These are phyloP conservation scores for Ustilago xerochloae DNA, from an alignment of 1,284 basidiomycete species.

Conservation along the genomic window DNA sequence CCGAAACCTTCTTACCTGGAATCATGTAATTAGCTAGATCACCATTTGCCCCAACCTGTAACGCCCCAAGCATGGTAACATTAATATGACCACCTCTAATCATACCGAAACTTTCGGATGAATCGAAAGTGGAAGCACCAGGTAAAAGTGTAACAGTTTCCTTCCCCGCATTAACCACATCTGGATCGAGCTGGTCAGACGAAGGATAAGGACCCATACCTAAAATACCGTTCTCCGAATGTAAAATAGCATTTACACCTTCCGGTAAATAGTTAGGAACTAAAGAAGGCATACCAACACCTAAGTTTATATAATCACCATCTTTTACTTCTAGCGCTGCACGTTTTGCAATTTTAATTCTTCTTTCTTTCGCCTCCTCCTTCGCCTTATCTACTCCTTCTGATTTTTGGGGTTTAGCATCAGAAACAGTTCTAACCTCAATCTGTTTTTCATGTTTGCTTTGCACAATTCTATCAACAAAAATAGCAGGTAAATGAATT, in stretches of 20 bases:
- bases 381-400: constrained; percentile 28
- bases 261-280: constrained; percentile 63
- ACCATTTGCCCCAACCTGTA: constrained; percentile 92
- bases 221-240: constrained; percentile 65
- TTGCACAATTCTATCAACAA: constrained; percentile 61
- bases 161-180: constrained; percentile 80
- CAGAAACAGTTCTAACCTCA: constrained; percentile 55
- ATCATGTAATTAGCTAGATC: constrained; percentile 99
- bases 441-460: constrained; percentile 53
- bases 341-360: constrained; percentile 54
- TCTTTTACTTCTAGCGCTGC: constrained; percentile 62
- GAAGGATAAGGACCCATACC: constrained; percentile 66
- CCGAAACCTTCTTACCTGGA: constrained; percentile 81
- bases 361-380: constrained; percentile 37
- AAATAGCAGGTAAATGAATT: constrained; percentile 63
- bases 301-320: constrained; percentile 66
- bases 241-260: constrained; percentile 61
- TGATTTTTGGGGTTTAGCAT: constrained; percentile 44
- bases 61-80: constrained; percentile 88
- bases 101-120: constrained; percentile 92
- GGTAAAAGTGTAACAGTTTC: constrained; percentile 83
- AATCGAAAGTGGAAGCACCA: constrained; percentile 91
- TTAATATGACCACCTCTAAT: constrained; percentile 93
- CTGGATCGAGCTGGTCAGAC: constrained; percentile 56
- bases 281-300: constrained; percentile 63